Percentiles rank a stretch among this genome's conserved stretches.
Conservation (phyloP, 129 eudicot genomes). For the Flaveria brownii region DNA sequence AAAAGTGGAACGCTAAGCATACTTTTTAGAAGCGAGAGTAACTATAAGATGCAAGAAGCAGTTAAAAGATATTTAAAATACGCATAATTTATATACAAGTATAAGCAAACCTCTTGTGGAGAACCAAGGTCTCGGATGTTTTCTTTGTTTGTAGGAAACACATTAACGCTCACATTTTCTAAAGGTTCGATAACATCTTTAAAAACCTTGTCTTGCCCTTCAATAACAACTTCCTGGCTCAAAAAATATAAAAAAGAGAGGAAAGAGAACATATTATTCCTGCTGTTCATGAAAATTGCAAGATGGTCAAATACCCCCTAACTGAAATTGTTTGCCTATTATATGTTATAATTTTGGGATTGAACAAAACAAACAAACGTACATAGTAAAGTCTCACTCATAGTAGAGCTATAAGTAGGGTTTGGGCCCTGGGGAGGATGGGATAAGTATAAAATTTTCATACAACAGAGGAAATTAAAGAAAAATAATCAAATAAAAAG, state of each 20-base stretch:
- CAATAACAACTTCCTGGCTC: slow-evolving; percentile 76
- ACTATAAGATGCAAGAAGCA: slow-evolving; percentile 16
- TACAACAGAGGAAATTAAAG: not conserved
- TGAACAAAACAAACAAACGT: too few species aligned
- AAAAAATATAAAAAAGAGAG: not conserved
- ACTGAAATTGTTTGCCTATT: not conserved
- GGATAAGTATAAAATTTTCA: not conserved
- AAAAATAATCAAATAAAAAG: not conserved
- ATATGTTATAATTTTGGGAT: not conserved
- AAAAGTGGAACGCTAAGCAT: too few species aligned
- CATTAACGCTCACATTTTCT: slow-evolving; percentile 79
- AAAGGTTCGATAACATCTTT: slow-evolving; percentile 97
- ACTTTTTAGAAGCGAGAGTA: not conserved
- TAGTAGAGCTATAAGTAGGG: too few species aligned
- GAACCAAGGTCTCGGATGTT: slow-evolving; percentile 85
- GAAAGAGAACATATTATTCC: not conserved
- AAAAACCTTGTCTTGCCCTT: slow-evolving; percentile 92
- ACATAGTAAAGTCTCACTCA: too few species aligned
- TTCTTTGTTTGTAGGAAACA: slow-evolving; percentile 79
- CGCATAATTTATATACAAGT: not conserved
- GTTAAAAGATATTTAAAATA: not conserved
- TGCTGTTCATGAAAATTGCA: not conserved
- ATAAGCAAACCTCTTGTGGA: slow-evolving; percentile 68
- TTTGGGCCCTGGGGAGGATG: too few species aligned
- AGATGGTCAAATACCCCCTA: not conserved